Base-by-base conservation (phyloP, 441 rosid genomes). In the Biscutella auriculata region DNA sequence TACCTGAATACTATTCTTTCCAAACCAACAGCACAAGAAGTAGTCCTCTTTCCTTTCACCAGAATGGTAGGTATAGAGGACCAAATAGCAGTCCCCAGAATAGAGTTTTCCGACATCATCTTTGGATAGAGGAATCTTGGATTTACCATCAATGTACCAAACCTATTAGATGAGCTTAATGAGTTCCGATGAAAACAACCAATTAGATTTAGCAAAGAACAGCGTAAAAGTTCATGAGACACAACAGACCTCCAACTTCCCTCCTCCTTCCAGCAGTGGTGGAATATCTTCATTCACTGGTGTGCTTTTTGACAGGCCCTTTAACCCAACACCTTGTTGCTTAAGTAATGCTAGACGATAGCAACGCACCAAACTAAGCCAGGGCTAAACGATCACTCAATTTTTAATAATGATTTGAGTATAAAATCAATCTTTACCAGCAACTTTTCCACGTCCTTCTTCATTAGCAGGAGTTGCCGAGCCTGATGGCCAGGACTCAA, bases 391-490 rank as follows among this genome's bases (percentile, higher is more conserved):
- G 14, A 34, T 11, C 25, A 52, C 10, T 52, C 32, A 21, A 0
- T n/a, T 39, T 26, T 12, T 1, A 21, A 12, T n/a, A 58, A 49
- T 69, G 60, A 15, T 51, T 58, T 15, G 63, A 52, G 62, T 58
- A 53, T 29, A 46, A 29, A 57, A 60, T 51, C 32, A 25, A 67
- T 41, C 17, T 42, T 49, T 65, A 95, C 99, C 99, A 16, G 99
- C 95, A 10, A 95, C 98, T 82, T 91, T 95, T 53, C 99, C 99
- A 69, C 99, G 90, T 51, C 98, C 98, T 72, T 91, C 99, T 79
- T 88, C 97, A 41, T 77, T 78, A 66, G 82, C 92, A 56, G 91
- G 82, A 66, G 89, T 44, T 35, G 85, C 70, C 27, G 95, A 79
- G 50, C 97, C 93, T 53, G 81, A 83, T 29, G 99, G 95, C 97